These are phyloP conservation scores for Nyssa sinensis DNA, from an alignment of 148 eudicot genomes.

Conservation along the genomic window DNA sequence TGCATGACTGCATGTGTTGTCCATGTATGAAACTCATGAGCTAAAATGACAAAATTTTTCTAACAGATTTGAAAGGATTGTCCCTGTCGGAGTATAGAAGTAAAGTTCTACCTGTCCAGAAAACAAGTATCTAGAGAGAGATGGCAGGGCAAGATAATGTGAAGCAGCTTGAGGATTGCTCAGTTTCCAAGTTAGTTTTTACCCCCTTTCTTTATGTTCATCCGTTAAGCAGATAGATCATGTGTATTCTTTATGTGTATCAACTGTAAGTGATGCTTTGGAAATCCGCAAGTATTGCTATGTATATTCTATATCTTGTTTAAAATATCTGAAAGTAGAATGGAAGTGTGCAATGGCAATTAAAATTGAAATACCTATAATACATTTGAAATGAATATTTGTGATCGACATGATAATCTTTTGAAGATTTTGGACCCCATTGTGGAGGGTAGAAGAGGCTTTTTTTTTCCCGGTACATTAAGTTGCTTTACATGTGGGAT, in stretches of 20 bases:
- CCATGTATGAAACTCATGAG: not conserved
- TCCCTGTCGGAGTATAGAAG: not conserved
- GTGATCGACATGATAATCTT: not conserved
- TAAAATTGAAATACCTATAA: not conserved
- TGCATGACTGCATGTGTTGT: too few relatives aligned
- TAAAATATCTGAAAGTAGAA: not conserved
- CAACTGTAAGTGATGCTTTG: not conserved
- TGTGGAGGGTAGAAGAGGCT: too few relatives aligned
- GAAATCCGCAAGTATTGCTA: not conserved
- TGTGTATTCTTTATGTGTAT: not conserved
- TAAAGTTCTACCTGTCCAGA: too few relatives aligned
- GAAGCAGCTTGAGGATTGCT: slow-evolving; percentile 80
- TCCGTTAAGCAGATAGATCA: not conserved
- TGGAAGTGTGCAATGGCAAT: not conserved
- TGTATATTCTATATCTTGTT: not conserved
- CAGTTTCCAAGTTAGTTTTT: slow-evolving; percentile 71
- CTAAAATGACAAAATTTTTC: not conserved
- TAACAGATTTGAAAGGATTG: not conserved
- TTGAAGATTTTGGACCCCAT: not conserved
- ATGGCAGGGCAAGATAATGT: slow-evolving; percentile 51
- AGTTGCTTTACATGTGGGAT: too few relatives aligned
- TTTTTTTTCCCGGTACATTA: too few relatives aligned
- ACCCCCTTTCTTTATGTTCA: not conserved
- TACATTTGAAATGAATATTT: not conserved
- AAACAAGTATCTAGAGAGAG: slow-evolving; percentile 14